Conservation (phyloP, 73 alveolate genomes). For the Effrenium voratum region DNA sequence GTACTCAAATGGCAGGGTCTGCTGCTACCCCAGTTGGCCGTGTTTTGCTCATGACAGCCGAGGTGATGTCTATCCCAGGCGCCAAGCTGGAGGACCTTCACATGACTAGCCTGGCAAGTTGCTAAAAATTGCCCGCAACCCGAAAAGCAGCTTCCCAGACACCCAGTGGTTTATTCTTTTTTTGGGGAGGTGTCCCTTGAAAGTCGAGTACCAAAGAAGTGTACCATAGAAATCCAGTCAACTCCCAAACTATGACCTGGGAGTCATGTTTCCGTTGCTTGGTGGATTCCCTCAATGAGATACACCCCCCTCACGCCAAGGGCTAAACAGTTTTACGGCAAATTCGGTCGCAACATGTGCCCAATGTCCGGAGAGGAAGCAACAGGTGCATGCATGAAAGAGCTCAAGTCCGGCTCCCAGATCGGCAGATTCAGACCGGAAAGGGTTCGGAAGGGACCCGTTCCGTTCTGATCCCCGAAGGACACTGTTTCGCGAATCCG, state of each 20-base stretch:
- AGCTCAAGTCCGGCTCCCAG: constrained; percentile 48
- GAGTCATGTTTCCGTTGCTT: background rate
- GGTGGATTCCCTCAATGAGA: background rate
- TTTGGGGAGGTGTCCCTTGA: background rate
- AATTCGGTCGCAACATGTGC: background rate
- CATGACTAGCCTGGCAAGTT: background rate
- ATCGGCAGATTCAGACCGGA: no score
- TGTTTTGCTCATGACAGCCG: background rate
- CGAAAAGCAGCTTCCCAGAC: no score
- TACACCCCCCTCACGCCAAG: background rate
- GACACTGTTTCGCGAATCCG: background rate
- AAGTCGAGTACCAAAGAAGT: background rate
- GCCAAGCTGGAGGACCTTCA: constrained; percentile 25
- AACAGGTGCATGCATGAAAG: constrained; percentile 28
- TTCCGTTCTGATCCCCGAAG: background rate
- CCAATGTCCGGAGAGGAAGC: constrained; percentile 10
- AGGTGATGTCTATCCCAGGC: constrained; percentile 92
- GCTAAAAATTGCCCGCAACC: no score
- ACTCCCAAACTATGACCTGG: background rate
- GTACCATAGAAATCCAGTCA: background rate
- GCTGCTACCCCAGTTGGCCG: background rate
- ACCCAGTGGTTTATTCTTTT: background rate
- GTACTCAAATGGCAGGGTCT: no score
- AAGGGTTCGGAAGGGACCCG: no score
- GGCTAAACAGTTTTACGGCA: background rate